Evolutionary conservation across 768 basidiomycete species (phyloP), one percentile per base, ranked within the genome.

Genomic region (Naganishia vishniacii): DNA sequence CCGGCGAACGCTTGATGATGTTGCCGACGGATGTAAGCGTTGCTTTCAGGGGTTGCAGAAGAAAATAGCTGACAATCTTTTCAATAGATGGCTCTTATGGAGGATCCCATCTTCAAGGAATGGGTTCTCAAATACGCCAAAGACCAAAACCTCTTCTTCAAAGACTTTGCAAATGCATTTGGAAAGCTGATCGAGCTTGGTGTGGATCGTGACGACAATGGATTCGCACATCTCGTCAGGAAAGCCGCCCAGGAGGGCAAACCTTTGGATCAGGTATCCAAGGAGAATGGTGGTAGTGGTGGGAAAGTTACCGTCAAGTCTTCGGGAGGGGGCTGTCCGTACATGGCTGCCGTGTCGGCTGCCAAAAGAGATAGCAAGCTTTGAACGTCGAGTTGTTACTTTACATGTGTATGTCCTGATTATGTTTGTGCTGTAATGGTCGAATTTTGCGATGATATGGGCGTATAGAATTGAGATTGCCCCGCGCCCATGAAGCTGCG

Each of bases 1-100:
- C 74, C 1, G 76, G 76, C 3, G 71, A 72, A 29, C 72, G 75
- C 31, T 67, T 78, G 16, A 78, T 78, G 77, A 78, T 78, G 77
- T 68, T 78, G 9, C 76, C 76, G 7, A 73, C 74, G 11, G 77
- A 78, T 64, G 74, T 75, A 44, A 67, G 72, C 65, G 37, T n/a
- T 2, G 1, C 12, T 25, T 46, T 18, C 28, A 12, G 7, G 13
- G 37, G n/a, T 37, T 58, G 28, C 12, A 18, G 20, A 11, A 2
- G n/a, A 4, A 60, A n/a, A 20, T 9, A 32, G 20, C 32, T 60
- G 20, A 29, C 18, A 42, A 2, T 12, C 3, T 45, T 25, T 11
- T 8, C 18, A 18, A 8, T 40, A 75, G 74, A 76, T 76, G 72
- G 75, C 76, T 3, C 64, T 78, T 32, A 71, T 75, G 26, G 70